Base-by-base conservation (phyloP, 768 basidiomycete species). In the Mycena floridula region DNA sequence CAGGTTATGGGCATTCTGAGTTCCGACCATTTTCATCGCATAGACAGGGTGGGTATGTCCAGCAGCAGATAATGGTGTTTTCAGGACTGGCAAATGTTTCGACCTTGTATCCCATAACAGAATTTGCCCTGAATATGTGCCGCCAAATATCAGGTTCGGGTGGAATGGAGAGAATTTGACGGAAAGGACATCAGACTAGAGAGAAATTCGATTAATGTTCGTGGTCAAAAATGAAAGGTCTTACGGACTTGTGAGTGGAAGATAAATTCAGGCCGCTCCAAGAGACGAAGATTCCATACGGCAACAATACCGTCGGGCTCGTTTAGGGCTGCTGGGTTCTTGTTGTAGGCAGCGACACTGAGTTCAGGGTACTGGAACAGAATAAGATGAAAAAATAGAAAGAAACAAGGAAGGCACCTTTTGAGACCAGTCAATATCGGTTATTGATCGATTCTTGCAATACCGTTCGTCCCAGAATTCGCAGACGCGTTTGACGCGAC, bases 1-100 rank as follows among this genome's bases (percentile, higher is more conserved):
- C 47, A 99, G 67, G 58, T 96, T 98, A 63, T 98, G 94, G 1
- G 96, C 96, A 60, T 98, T 97, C 65, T 98, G 96, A 2, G 96
- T 96, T 7, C 96, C 96, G 15, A 98, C 89, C 84, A 97, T 92
- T 53, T 89, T 84, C 85, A 99, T 96, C 0, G 91, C 89, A 67
- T 99, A 99, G 28, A 99, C 90, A 1, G 96, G 96, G 64, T 99
- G 95, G 3, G 96, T 98, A 59, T 99, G 96, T 0, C 96, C 96
- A 23, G 91, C 83, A 2, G 94, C 91, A 13, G 94, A 96, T 30
- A 98, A 65, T 0, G 96, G 96, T 5, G 96, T 96, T 68, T 98
- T 99, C 40, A 97, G 71, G 3, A 98, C 92, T 0, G 96, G 96
- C 2, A 97, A 70, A 59, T 96, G 92, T 60, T 95, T 95, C 2